Evolutionary conservation across 768 basidiomycete species (phyloP), one percentile per base, ranked within the genome.

Genomic region (Rhizopogon vesiculosus): DNA sequence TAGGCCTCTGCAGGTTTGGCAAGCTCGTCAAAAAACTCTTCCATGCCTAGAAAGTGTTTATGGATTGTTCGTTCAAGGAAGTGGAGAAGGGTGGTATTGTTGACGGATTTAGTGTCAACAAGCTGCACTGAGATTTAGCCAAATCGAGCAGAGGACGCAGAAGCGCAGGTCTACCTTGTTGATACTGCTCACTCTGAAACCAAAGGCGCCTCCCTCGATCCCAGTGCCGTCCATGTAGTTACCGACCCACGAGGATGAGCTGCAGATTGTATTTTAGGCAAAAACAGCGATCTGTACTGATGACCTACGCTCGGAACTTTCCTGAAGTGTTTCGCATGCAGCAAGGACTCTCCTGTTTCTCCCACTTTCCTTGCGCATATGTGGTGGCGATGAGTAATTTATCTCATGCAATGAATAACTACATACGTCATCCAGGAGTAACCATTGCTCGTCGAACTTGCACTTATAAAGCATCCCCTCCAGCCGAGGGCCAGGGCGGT

Each of bases 171-270:
- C 59, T 63, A 87, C 93, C 80, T 94, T 94, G 75, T 99, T 98
- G 72, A 99, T 95, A 70, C 94, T 96, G 73, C 92, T 93, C 51
- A 98, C 85, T 64, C 90, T 85, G 82, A 99, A 99, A 56, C 96
- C 96, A 63, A 91, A 96, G 1, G 97, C 97, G 33, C 95, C 95
- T 54, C 96, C 97, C 69, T 96, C 97, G 63, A 93, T 81, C 53
- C 95, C 93, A 53, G 93, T 89, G 5, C 94, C 93, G 67, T 99
- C 98, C 87, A 98, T 94, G 69, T 93, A 99, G 69, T 99, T 99
- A 42, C 22, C 96, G 61, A 99, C 84, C n/a, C 62, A 95, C 79
- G 13, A 99, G 85, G 60, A 98, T 97, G 42, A 98, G 81, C 88
- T 87, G 52, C 18, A 43, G 5, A 42, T 3, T 10, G 40, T 42